Conservation (phyloP, 768 basidiomycete species). For the Leccinum longicurvipes region DNA sequence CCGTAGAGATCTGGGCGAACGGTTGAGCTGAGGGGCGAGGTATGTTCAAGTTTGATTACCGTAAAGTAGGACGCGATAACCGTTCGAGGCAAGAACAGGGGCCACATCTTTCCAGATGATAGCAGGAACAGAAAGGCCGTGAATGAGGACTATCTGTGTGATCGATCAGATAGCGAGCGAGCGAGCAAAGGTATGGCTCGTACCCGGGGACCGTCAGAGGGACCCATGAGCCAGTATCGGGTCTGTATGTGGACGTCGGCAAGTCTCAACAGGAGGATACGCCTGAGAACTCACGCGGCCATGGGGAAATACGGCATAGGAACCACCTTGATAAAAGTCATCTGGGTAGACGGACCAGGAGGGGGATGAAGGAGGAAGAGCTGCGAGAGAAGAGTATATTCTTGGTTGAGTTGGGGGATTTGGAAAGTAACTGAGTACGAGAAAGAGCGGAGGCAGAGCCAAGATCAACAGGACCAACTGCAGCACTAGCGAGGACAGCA, state of each 20-base stretch:
- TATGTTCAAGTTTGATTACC: constrained; percentile 38
- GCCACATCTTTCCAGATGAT: constrained; percentile 78
- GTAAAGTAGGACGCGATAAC: constrained; percentile 74
- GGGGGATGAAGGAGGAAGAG: constrained; percentile 49
- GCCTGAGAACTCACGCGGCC: constrained; percentile 51
- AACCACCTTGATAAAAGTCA: constrained; percentile 57
- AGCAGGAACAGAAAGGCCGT: constrained; percentile 74
- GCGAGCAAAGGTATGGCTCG: constrained; percentile 8
- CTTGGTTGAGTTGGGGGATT: constrained; percentile 48
- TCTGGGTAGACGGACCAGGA: constrained; percentile 75
- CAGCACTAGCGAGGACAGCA: constrained; percentile 6
- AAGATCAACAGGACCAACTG: constrained; percentile 43
- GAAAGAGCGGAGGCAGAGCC: constrained; percentile 56
- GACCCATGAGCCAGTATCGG: constrained; percentile 76
- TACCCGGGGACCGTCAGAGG: constrained; percentile 62
- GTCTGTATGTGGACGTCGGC: constrained; percentile 38
- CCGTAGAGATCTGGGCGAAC: constrained; percentile 66
- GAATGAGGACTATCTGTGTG: constrained; percentile 66
- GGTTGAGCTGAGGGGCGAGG: constrained; percentile 1
- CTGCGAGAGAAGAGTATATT: constrained; percentile 58
- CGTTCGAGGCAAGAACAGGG: constrained; percentile 55
- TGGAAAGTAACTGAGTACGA: constrained; percentile 66
- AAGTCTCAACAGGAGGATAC: not conserved
- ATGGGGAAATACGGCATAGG: constrained; percentile 61
- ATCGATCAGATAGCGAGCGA: constrained; percentile 3